Percentiles rank a stretch among this genome's conserved stretches.
These are phyloP conservation scores for Exophiala spinifera DNA, from an alignment of 2,329 filamentous ascomycete species.

Conservation along the genomic window DNA sequence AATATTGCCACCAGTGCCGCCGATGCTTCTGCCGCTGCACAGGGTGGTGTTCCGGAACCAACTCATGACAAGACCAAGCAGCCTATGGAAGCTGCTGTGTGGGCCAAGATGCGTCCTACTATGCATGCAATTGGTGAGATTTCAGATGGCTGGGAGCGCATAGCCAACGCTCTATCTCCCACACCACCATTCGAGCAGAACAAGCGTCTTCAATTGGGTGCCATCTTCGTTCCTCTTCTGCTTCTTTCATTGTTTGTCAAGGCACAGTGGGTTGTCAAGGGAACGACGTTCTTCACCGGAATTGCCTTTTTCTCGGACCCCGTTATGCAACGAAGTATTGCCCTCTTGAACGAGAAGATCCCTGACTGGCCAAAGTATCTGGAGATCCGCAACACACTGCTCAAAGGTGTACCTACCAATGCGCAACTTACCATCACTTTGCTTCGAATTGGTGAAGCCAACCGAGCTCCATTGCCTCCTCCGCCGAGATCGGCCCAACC, in stretches of 20 bases:
- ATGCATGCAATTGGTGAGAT: conserved; percentile 65
- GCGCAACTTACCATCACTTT: conserved; percentile 79
- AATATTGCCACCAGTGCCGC: conserved; percentile 53
- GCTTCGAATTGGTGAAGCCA: conserved; percentile 75
- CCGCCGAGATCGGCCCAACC: conserved; percentile 47
- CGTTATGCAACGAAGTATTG: conserved; percentile 59
- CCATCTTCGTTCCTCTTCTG: conserved; percentile 52
- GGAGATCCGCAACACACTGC: conserved; percentile 67
- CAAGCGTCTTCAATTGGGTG: conserved; percentile 55
- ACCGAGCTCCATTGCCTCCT: conserved; percentile 72
- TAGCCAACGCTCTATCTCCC: conserved; percentile 60
- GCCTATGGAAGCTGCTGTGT: conserved; percentile 72
- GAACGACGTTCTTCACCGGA: conserved; percentile 63
- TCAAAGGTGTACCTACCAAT: conserved; percentile 82
- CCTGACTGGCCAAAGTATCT: conserved; percentile 74
- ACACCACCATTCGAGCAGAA: conserved; percentile 60
- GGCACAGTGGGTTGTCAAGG: conserved; percentile 63
- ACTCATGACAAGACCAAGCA: conserved; percentile 73
- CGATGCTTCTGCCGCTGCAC: conserved; percentile 52
- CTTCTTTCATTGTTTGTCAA: conserved; percentile 53
- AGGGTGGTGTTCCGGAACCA: conserved; percentile 49
- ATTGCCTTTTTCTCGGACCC: conserved; percentile 80
- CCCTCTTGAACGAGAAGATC: conserved; percentile 48
- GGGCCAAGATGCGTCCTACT: conserved; percentile 69
- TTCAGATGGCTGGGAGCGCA: conserved; percentile 61